Evolutionary conservation across 371 early-diverging fungal species (phyloP), one percentile per base, ranked within the genome.

Genomic region (Actinomortierella wolfii): DNA sequence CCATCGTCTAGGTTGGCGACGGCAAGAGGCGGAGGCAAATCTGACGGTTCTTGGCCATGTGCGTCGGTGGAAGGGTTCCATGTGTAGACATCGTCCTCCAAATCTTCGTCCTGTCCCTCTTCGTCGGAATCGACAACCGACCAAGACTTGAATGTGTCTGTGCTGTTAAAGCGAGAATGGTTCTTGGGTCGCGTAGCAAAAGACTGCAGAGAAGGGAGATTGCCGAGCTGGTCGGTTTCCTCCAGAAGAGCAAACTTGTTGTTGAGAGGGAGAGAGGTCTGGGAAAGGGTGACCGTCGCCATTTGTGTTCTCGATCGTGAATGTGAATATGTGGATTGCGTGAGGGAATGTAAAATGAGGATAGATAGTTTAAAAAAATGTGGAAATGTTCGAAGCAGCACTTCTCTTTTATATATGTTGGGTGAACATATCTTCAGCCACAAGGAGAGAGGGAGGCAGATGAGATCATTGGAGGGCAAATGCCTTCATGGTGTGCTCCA

Each of bases 71-170:
- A 50, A 18, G 59, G 57, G 6, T 28, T 13, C 51, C 51, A 51
- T 14, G 54, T 50, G 51, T 54, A 51, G 52, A 68, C 55, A 25
- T 68, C 68, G 3, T 61, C 60, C 23, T 25, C 28, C 29, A 23
- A 46, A 20, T 48, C 29, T 28, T 61, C 51, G 29, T 59, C 48
- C 3, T 51, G 39, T 25, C 58, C 62, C 15, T 68, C 64, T 17
- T 63, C 48, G 20, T 67, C 67, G 1, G 69, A 59, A 21, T 55
- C 56, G 48, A 68, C 59, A 26, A 68, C 57, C 6, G 69, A 68
- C 69, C 69, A 68, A 24, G 69, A 63, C 14, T 52, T 46, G 28
- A 59, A 5, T 13, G 43, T 47, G 44, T 54, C 52, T 1, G 29
- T 39, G 15, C 29, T 54, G 4, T 26, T 46, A 28, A 41, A 45